Evolutionary conservation across 257 asterid genomes (phyloP).

Genomic region (Echium plantagineum): DNA sequence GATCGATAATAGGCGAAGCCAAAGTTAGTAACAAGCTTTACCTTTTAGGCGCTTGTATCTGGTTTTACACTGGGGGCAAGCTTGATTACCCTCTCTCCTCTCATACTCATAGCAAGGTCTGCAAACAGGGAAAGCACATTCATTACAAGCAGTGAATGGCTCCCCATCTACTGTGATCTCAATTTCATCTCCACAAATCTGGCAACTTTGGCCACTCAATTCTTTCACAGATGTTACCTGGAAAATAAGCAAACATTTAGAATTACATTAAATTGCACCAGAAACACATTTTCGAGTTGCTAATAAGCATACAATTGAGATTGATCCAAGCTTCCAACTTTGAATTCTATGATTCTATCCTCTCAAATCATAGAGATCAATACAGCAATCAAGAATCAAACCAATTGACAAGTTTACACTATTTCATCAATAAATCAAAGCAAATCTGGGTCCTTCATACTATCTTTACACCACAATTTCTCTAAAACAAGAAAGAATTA

Average conservation of each 20-base stretch:
- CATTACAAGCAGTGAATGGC: slow-evolving; percentile 90
- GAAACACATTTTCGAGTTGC: slow-evolving; percentile 17
- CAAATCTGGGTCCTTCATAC: slow-evolving; percentile 7
- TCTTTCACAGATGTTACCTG: slow-evolving; percentile 95
- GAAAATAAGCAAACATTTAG: slow-evolving; percentile 2
- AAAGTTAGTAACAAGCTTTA: slow-evolving; percentile 10
- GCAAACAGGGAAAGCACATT: slow-evolving; percentile 89
- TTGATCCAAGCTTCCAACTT: neutral
- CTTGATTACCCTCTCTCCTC: slow-evolving; percentile 89
- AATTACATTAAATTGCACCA: slow-evolving; percentile 1
- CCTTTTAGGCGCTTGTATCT: slow-evolving; percentile 89
- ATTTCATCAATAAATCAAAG: slow-evolving; percentile 9
- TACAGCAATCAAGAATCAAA: neutral
- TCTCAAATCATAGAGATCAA: neutral
- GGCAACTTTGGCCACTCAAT: slow-evolving; percentile 89
- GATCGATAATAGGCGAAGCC: neutral
- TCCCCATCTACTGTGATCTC: slow-evolving; percentile 73
- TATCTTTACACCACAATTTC: too few relatives aligned
- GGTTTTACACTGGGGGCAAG: slow-evolving; percentile 98
- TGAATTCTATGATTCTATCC: too few relatives aligned
- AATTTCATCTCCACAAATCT: slow-evolving; percentile 95
- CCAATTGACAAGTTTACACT: neutral
- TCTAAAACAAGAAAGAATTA: neutral
- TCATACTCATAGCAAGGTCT: slow-evolving; percentile 85
- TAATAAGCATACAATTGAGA: neutral